Conservation (phyloP, 2,329 filamentous ascomycete genomes). For the Helotiales sp. region DNA sequence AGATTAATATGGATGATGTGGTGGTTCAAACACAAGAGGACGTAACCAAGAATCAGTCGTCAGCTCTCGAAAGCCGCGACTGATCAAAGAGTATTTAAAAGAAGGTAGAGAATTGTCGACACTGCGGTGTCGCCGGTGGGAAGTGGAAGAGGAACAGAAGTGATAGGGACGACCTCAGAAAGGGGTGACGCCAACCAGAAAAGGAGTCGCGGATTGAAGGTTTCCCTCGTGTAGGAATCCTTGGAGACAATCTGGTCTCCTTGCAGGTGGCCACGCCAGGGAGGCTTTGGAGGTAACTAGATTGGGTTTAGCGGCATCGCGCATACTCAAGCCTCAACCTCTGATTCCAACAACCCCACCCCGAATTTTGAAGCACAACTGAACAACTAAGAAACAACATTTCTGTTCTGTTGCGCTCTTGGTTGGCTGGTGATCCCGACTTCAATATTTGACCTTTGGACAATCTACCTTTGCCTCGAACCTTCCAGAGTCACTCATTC, state of each 20-base stretch:
- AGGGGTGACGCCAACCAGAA: constrained; percentile 1
- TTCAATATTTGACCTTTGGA: not conserved
- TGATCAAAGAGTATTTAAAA: constrained; percentile 6
- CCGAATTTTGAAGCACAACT: not conserved
- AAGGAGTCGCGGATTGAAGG: not conserved
- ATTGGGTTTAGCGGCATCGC: no score
- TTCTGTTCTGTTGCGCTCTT: not conserved
- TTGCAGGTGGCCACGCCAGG: not conserved
- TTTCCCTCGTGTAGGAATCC: not conserved
- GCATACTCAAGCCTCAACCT: no score
- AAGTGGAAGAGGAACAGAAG: constrained; percentile 1
- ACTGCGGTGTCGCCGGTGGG: constrained; percentile 2
- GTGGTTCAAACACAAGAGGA: constrained; percentile 5
- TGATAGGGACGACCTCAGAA: not conserved
- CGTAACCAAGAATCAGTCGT: constrained; percentile 12
- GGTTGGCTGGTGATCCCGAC: not conserved
- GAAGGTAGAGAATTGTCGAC: constrained; percentile 10
- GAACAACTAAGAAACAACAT: not conserved
- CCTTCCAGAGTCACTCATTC: constrained; percentile 1
- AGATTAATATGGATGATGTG: constrained; percentile 12
- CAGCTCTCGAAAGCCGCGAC: not conserved
- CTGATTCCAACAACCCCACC: not conserved
- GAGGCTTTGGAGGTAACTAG: no score
- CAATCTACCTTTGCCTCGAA: not conserved
- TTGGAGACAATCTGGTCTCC: not conserved